Base-by-base conservation (phyloP, 1,284 basidiomycete species). In the Spongispora temasekensis region DNA sequence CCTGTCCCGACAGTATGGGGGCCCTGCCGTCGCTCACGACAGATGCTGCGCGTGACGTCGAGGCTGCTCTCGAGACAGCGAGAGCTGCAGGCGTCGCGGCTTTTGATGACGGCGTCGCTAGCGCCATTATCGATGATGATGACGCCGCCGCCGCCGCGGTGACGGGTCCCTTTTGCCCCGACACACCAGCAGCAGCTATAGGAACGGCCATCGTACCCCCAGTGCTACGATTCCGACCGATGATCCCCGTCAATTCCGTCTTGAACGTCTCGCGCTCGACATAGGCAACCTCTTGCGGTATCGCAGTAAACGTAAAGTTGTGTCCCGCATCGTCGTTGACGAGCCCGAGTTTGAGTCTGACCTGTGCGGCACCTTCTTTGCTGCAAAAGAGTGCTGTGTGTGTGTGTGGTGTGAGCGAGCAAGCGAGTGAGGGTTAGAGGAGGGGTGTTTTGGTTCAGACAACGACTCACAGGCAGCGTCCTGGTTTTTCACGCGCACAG, bases 211-310 rank as follows among this genome's bases (percentile, higher is more conserved):
- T 52, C 23, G 55, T 0, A 2, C 68, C 67, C 21, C 72, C 74
- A 53, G 78, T 77, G 53, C 50, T 51, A 4, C 87, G 81, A 75
- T 94, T 94, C 54, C 80, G 82, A 63, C 84, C 82, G 63, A 94
- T 90, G 70, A 93, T 89, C 54, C 79, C 79, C 5, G 89, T 90
- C 57, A 94, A 78, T 67, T 90, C 87, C 34, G 78, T 79, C 77
- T 94, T 94, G 82, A 94, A 93, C 61, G 80, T 80, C 76, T 93
- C 91, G 65, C 91, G 84, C 71, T 95, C 88, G 21, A 78, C 69
- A 58, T 83, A 79, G 27, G 88, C 86, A 63, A 82, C 73, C 1
- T 85, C 78, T 62, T 82, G 83, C 2, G 87, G 82, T 0, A 37
- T 55, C 4, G 87, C 83, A 1, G 83, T 86, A 75, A 94, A 94